These are phyloP conservation scores for Rhizophagus prolifer DNA, from an alignment of 192 early-diverging fungal species.

Conservation along the genomic window DNA sequence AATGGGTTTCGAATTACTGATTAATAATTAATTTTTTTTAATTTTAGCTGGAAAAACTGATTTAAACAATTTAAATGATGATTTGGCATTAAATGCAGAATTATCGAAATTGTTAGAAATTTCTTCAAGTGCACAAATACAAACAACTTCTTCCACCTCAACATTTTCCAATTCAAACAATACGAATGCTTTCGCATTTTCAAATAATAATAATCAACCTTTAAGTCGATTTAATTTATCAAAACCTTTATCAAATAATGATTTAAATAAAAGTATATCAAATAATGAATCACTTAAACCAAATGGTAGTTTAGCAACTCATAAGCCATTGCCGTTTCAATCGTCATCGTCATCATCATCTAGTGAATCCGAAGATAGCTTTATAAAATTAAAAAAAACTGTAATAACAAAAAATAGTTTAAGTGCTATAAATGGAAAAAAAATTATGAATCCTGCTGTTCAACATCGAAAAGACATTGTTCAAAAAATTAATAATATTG, in stretches of 20 bases:
- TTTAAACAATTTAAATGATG: neutral
- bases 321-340: conserved; percentile 12
- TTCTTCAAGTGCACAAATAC: neutral
- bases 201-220: neutral
- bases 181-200: too few relatives aligned
- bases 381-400: neutral
- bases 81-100: neutral
- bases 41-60: neutral
- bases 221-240: neutral
- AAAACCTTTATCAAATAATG: neutral
- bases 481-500: conserved; percentile 19
- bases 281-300: neutral
- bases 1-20: neutral
- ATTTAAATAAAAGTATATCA: neutral
- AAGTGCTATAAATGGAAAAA: neutral
- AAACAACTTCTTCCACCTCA: neutral
- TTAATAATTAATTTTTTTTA: neutral
- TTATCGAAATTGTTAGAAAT: neutral
- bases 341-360: neutral
- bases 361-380: neutral
- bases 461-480: conserved; percentile 2
- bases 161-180: neutral
- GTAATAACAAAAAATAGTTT: neutral
- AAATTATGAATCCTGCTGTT: neutral
- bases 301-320: neutral